phyloP scores from a whole-genome alignment of 2,329 filamentous ascomycete species.

The Diplodia intermedia region DNA sequence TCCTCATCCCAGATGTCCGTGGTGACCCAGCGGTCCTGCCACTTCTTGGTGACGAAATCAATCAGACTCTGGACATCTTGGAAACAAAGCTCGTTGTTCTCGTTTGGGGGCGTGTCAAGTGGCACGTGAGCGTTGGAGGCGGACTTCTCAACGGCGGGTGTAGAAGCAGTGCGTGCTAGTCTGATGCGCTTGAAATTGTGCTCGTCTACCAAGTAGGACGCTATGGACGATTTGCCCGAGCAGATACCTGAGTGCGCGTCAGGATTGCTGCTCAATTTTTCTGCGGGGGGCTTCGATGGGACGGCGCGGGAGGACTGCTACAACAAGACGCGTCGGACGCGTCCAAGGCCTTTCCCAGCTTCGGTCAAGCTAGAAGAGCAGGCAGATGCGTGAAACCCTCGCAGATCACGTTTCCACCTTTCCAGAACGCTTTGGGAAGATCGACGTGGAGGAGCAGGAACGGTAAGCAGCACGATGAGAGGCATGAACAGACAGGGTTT shows the following conservation, averaged over 20 bases:
- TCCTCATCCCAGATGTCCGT: constrained; percentile 78
- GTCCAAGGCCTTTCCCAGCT: background rate
- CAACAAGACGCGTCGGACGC: constrained; percentile 23
- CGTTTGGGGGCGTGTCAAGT: constrained; percentile 29
- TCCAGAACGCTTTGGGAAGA: background rate
- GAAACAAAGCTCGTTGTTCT: constrained; percentile 47
- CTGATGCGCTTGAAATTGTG: constrained; percentile 80
- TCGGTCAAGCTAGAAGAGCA: background rate
- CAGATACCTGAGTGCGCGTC: constrained; percentile 72
- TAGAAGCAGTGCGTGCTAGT: constrained; percentile 55
- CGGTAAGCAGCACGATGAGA: no score
- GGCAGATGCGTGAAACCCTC: background rate
- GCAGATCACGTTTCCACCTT: background rate
- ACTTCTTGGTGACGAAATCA: constrained; percentile 83
- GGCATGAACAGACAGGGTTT: constrained; percentile 6
- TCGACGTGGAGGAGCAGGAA: background rate
- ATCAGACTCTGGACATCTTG: constrained; percentile 70
- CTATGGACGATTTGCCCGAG: constrained; percentile 89
- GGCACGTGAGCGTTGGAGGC: constrained; percentile 49
- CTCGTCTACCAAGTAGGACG: constrained; percentile 82
- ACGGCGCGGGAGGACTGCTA: background rate
- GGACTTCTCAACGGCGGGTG: constrained; percentile 52
- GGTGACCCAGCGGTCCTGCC: constrained; percentile 84
- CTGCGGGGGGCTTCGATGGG: background rate
- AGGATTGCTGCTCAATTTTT: background rate